Base-by-base conservation (phyloP, 805 yeast genomes). In the Zygotorulaspora sp. region DNA sequence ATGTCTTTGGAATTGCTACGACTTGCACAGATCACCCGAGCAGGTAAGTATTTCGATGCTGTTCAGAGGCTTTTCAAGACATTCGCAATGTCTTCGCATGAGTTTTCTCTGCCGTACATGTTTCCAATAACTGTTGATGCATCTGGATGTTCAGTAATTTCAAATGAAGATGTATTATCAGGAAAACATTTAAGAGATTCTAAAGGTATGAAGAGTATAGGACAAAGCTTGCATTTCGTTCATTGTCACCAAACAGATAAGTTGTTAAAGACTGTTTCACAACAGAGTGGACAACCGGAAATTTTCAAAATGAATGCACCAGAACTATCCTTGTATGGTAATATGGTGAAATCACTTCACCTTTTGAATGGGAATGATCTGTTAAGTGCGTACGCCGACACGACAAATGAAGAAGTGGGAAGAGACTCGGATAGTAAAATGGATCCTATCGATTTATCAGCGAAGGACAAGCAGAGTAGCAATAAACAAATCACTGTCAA, bases 1-100 rank as follows among this genome's bases (percentile, higher is more conserved):
- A 49, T 75, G 35, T 61, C 74, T 0, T 55, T 77, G 28, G 83
- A 77, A 48, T 72, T 77, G 40, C 64, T 77, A 6, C 61, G 74
- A 26, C 51, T 77, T 30, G 61, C 80, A 1, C 78, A 75, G 41
- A 37, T 77, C 16, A 72, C 80, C 1, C 65, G 66, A 4, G 66
- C 74, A 33, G 53, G 67, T 41, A 62, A 59, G 32, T 78, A 74
- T 53, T 75, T 64, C 52, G 72, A 74, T 43, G 75, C 75, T 6
- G 63, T 70, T 11, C 70, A 70, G 17, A 63, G 72, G 26, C 59
- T 75, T 13, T 70, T 71, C 4, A 54, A 66, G 17, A 60, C 54
- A 18, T 45, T 74, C 13, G 54, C 63, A 16, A 58, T 58, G 4
- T 63, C 70, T 9, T 44, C 50, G 1, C 50, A 63, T 44, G 48